Base-by-base conservation (phyloP, 2,329 filamentous ascomycete species). In the Nemania serpens region DNA sequence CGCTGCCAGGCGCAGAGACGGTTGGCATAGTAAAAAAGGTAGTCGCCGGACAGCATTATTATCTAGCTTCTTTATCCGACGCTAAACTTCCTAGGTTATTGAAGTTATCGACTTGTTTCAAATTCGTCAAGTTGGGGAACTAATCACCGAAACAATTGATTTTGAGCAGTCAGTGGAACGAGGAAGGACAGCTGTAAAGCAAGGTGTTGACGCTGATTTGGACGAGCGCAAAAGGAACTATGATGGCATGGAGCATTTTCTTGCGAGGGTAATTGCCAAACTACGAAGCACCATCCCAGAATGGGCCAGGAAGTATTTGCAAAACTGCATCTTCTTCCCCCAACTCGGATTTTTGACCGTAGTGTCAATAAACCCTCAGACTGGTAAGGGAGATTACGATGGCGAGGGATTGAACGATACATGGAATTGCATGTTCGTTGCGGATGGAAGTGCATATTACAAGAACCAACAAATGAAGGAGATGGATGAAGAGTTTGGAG, bases 331-430 rank as follows among this genome's bases (percentile, higher is more conserved):
- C 17, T 97, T 95, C 73, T 90, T 96, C 63, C 94, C 93, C 0
- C 93, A 97, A 70, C 85, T 97, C 39, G 95, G 95, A 0, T 99
- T 97, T 71, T 83, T 97, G 39, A 90, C 93, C 2, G 87, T 89
- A 0, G 87, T 96, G 15, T 83, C 83, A 1, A 75, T 88, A 3
- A 84, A 92, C 66, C 77, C 81, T 13, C 73, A 79, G 1, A 86
- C 83, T 1, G 85, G 86, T 0, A 77, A 81, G 48, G 83, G 85
- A 0, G 78, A 84, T 11, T 93, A 89, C 66, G 82, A 86, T 66
- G 91, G 91, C 0, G 79, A 84, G 59, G 80, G 81, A 0, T 73
- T 79, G 3, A 71, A 78, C 15, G 87, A 87, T 58, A 75, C 76
- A 0, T 99, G 94, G 95, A 86, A 93, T 61, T 84, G 85, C 58